Conservation (phyloP, 2,329 filamentous ascomycete genomes). For the Anthostomella pinea region DNA sequence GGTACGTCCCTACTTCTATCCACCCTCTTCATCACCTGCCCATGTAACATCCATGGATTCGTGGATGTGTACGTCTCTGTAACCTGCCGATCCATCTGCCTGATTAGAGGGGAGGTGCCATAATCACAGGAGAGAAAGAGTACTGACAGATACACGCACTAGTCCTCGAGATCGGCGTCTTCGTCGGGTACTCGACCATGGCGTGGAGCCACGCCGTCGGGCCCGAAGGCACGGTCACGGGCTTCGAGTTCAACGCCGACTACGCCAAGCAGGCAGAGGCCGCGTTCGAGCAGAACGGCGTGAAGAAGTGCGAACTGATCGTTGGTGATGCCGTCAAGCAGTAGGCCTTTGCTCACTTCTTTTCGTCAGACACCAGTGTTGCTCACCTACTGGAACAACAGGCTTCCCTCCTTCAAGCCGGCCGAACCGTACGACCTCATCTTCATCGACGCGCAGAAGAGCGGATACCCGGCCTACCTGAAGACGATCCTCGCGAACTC, state of each 20-base stretch:
- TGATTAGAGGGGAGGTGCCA: too few species aligned
- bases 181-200: slow-evolving; percentile 47
- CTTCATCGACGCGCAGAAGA: slow-evolving; percentile 54
- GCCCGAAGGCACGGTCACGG: slow-evolving; percentile 39
- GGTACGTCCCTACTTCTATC: slow-evolving; percentile 22
- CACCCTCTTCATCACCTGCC: too few species aligned
- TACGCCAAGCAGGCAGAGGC: slow-evolving; percentile 41
- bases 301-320: slow-evolving; percentile 46
- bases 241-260: slow-evolving; percentile 44
- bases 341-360: slow-evolving; percentile 32
- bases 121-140: too few species aligned
- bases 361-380: too few species aligned
- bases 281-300: slow-evolving; percentile 36
- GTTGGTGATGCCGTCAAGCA: slow-evolving; percentile 46
- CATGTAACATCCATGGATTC: too few species aligned
- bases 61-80: too few species aligned
- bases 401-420: slow-evolving; percentile 29
- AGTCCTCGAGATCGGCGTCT: slow-evolving; percentile 50
- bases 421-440: slow-evolving; percentile 49
- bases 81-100: too few species aligned
- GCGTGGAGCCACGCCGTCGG: slow-evolving; percentile 48
- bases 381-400: slow-evolving; percentile 9
- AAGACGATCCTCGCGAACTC: slow-evolving; percentile 43
- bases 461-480: slow-evolving; percentile 49
- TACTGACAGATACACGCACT: slow-evolving; percentile 20